These are phyloP conservation scores for Mrakiaceae sp. DNA, from an alignment of 1,284 basidiomycete genomes.

Conservation along the genomic window DNA sequence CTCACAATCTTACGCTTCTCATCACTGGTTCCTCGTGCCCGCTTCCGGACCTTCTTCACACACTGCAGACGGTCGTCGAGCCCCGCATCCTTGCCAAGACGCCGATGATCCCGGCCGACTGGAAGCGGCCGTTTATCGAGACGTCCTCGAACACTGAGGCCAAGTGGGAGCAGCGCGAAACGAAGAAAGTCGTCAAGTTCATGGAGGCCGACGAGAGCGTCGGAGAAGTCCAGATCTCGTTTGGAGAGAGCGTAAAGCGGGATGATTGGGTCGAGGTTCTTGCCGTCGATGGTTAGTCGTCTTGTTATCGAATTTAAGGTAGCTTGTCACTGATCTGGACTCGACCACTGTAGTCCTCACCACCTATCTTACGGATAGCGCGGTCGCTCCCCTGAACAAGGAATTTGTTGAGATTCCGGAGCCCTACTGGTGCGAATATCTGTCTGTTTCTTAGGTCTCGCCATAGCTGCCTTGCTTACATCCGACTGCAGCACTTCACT, in stretches of 20 bases:
- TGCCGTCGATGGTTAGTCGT: constrained; percentile 19
- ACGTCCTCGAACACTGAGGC: constrained; percentile 61
- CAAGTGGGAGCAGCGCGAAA: constrained; percentile 41
- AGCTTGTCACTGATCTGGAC: constrained; percentile 36
- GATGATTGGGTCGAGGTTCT: constrained; percentile 65
- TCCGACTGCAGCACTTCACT: constrained; percentile 54
- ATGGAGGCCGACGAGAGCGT: constrained; percentile 96
- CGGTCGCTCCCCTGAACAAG: constrained; percentile 82
- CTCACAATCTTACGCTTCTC: constrained; percentile 69
- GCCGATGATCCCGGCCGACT: constrained; percentile 53
- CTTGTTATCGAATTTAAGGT: background rate
- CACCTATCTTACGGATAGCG: constrained; percentile 80
- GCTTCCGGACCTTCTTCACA: constrained; percentile 44
- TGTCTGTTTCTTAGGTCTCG: background rate
- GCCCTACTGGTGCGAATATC: constrained; percentile 58
- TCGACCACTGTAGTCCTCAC: constrained; percentile 48
- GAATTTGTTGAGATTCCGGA: constrained; percentile 86
- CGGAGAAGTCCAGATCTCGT: constrained; percentile 67
- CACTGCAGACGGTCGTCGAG: constrained; percentile 70
- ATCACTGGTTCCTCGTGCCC: constrained; percentile 42
- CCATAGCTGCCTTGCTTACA: background rate
- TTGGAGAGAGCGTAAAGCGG: constrained; percentile 64
- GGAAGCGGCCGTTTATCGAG: constrained; percentile 92
- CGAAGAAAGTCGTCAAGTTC: constrained; percentile 62
- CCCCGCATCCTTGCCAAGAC: constrained; percentile 63